Conservation (phyloP, 2,329 filamentous ascomycete species). For the Setomelanomma holmii region DNA sequence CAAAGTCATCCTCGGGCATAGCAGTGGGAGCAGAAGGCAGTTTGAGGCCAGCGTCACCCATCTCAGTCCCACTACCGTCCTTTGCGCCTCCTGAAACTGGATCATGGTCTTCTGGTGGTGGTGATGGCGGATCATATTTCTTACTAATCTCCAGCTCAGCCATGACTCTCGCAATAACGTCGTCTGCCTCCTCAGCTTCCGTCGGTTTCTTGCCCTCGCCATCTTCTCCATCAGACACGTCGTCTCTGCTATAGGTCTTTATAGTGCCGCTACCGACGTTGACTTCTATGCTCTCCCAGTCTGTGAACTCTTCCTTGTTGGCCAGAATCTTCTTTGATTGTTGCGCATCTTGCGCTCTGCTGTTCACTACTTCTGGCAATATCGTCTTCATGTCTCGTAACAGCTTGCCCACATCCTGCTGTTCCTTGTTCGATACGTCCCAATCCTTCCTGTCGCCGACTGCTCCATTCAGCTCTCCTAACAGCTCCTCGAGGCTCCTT, state of each 20-base stretch:
- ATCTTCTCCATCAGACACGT: slow-evolving; percentile 24
- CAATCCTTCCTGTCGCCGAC: slow-evolving; percentile 46
- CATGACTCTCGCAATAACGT: slow-evolving; percentile 55
- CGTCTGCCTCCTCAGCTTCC: slow-evolving; percentile 52
- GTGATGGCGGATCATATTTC: slow-evolving; percentile 45
- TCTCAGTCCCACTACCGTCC: not conserved
- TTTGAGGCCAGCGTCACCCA: slow-evolving; percentile 24
- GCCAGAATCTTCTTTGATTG: slow-evolving; percentile 4
- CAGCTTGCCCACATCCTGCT: slow-evolving; percentile 50
- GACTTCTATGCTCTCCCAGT: slow-evolving; percentile 44
- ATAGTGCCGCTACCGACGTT: slow-evolving; percentile 35
- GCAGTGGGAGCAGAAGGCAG: slow-evolving; percentile 55
- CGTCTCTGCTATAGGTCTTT: slow-evolving; percentile 25
- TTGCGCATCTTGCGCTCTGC: slow-evolving; percentile 9
- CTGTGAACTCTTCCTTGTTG: slow-evolving; percentile 26
- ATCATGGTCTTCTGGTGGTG: slow-evolving; percentile 23
- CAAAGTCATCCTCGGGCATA: slow-evolving; percentile 35
- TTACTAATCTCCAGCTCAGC: slow-evolving; percentile 55
- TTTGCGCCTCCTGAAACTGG: slow-evolving; percentile 15
- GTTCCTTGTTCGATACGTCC: slow-evolving; percentile 50
- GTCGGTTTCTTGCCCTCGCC: slow-evolving; percentile 31
- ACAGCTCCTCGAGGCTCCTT: slow-evolving; percentile 55
- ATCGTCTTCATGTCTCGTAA: slow-evolving; percentile 52
- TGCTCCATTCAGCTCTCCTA: slow-evolving; percentile 49
- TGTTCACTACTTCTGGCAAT: slow-evolving; percentile 43